These are phyloP conservation scores for Ilex aquifolium DNA, from an alignment of 257 asterid genomes.

Conservation along the genomic window DNA sequence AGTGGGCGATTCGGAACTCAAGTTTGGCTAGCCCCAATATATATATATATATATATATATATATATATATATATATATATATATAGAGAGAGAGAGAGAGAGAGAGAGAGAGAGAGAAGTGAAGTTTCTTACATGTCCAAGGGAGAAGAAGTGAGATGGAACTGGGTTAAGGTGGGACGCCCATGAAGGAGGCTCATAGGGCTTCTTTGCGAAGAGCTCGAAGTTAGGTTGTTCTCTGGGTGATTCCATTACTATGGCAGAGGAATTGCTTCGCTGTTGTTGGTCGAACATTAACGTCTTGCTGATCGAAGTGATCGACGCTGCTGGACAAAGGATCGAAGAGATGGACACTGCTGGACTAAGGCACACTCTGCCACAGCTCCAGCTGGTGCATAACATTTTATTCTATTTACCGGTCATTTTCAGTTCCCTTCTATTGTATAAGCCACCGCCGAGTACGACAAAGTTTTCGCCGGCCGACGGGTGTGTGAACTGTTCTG, in stretches of 20 bases:
- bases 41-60: background rate
- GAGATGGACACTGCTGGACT: no score
- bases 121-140: slow-evolving; percentile 54
- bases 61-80: no score
- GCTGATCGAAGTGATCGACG: no score
- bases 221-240: slow-evolving; percentile 13
- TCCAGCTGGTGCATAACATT: no score
- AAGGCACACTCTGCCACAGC: no score
- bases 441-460: no score
- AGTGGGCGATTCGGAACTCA: background rate
- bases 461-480: no score
- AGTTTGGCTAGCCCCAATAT: background rate
- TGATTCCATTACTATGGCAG: background rate
- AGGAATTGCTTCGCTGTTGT: background rate
- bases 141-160: slow-evolving; percentile 64
- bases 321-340: no score
- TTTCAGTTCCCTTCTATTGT: no score
- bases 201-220: slow-evolving; percentile 55
- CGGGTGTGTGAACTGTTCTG: no score
- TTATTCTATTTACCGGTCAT: no score
- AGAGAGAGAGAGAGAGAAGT: slow-evolving; percentile 4
- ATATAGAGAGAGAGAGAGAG: slow-evolving; percentile 4
- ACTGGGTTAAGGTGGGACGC: slow-evolving; percentile 66
- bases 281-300: no score
- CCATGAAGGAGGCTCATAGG: slow-evolving; percentile 77